Evolutionary conservation across 1,284 basidiomycete species (phyloP), one percentile per base, ranked within the genome.

Genomic region (Trichosporon inkin): DNA sequence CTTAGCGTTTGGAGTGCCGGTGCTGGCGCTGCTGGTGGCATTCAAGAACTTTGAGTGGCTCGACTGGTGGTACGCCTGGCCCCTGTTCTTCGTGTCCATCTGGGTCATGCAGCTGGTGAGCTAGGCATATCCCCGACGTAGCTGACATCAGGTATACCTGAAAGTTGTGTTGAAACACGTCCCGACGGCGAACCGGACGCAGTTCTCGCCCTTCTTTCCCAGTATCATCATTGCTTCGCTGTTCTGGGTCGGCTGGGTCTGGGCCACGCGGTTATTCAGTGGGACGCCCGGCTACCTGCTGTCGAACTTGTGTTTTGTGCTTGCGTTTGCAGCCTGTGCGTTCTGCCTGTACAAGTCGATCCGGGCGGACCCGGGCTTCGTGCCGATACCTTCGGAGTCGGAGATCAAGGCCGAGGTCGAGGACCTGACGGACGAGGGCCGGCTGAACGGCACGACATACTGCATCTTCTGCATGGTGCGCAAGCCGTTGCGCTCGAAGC

Each of bases 381-480:
- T 92, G 60, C 89, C 90, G 0, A 86, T 85, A 58, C 87, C 91
- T 0, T 79, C 84, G 1, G 89, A 67, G 37, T 71, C 84, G 60
- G 92, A 95, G 73, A 79, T 93, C 34, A 92, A 89, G 81, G 84
- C 87, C 61, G 89, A 89, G 49, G 87, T 97, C 54, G 92, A 96
- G 72, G 89, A 92, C 28, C 81, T 99, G 16, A 90, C 92, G 11
- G 88, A 89, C 16, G 85, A 88, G 68, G 92, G 92, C 3, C 81
- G 87, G 32, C 79, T 99, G 32, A 98, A 97, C 77, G 94, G 95
- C 0, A 91, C 93, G 71, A 92, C 90, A 11, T 98, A 96, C 78
- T 99, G 96, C 74, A 89, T 98, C 56, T 83, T 87, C 56, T 99
- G 95, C 79, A 90, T 99, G 89, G 76, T 90, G 1, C 85, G 89